Base-by-base conservation (phyloP, 139 green algal species). In the Deuterostichococcus epilithicus region DNA sequence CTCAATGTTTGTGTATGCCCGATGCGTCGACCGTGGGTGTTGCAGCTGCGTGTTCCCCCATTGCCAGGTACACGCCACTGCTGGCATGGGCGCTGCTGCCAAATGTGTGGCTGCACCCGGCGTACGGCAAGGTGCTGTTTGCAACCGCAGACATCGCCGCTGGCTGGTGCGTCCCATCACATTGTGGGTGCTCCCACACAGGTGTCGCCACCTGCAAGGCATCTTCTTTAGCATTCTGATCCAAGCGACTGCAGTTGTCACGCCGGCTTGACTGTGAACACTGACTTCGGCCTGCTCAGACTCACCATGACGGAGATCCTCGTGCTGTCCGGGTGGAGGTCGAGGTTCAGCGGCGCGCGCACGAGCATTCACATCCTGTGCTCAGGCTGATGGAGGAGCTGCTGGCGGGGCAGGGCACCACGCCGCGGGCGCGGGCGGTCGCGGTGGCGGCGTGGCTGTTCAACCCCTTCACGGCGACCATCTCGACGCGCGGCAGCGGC, bases 51-150 rank as follows among this genome's bases (percentile, higher is more conserved):
- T n/a, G n/a, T n/a, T n/a, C n/a, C n/a, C n/a, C n/a, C n/a, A n/a
- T n/a, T n/a, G n/a, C n/a, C n/a, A n/a, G 95, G 8, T 99, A 99
- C 86, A 91, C 86, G 28, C 95, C 95, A 0, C 79, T 99, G n/a
- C 81, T 99, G 4, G 95, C 95, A 0, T 90, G 77, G 38, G 44
- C 93, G 13, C 47, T 98, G 36, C 32, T 96, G 35, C 93, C 93
- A 23, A 99, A 97, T 74, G 74, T 94, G 0, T 76, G 81, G 38
- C n/a, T 95, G 34, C 78, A 86, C 74, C 77, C 65, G 0, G n/a
- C 74, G 5, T 97, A 77, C 74, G 95, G 93, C 47, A 99, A 99
- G 88, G 79, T 94, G 59, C 65, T 97, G 0, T 98, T 98, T 68
- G 86, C 81, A 6, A 75, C 66, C 0, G 86, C 82, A 1, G 93